These are phyloP conservation scores for Halophytophthora polymorphica DNA, from an alignment of 352 stramenopile species.

Conservation along the genomic window DNA sequence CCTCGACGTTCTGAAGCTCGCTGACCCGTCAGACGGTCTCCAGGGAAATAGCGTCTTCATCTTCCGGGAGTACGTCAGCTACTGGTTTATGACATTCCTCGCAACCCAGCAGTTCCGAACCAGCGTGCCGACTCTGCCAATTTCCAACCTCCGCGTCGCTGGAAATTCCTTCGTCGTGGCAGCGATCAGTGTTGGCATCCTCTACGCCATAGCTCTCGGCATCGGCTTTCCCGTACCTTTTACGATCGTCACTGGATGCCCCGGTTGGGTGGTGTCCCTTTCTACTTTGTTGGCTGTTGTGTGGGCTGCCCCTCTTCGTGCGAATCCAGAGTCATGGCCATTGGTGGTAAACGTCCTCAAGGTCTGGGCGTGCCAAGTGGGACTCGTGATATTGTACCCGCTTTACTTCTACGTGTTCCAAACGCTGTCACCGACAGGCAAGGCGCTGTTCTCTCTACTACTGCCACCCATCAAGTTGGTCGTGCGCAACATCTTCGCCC, in stretches of 20 bases:
- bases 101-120: slow-evolving; percentile 6
- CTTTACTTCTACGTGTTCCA: slow-evolving; percentile 26
- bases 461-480: slow-evolving; percentile 24
- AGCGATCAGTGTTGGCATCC: background rate
- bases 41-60: slow-evolving; percentile 12
- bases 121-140: slow-evolving; percentile 9
- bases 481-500: slow-evolving; percentile 19
- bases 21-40: slow-evolving; percentile 8
- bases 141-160: slow-evolving; percentile 1
- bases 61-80: slow-evolving; percentile 17
- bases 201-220: slow-evolving; percentile 3
- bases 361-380: slow-evolving; percentile 19
- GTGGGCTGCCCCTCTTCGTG: slow-evolving; percentile 9
- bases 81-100: slow-evolving; percentile 15
- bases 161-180: slow-evolving; percentile 5
- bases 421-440: slow-evolving; percentile 4
- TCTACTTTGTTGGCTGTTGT: slow-evolving; percentile 2
- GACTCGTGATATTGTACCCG: slow-evolving; percentile 16
- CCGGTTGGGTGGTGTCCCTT: slow-evolving; percentile 8
- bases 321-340: slow-evolving; percentile 1
- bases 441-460: slow-evolving; percentile 13
- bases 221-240: slow-evolving; percentile 20
- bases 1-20: slow-evolving; percentile 9
- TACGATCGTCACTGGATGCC: slow-evolving; percentile 9
- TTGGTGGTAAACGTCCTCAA: slow-evolving; percentile 19